A percentile compares a stretch with the other conserved stretches of the same genome.
Evolutionary conservation across 306 rosid species (phyloP).

Genomic region (Crataegus laevigata): DNA sequence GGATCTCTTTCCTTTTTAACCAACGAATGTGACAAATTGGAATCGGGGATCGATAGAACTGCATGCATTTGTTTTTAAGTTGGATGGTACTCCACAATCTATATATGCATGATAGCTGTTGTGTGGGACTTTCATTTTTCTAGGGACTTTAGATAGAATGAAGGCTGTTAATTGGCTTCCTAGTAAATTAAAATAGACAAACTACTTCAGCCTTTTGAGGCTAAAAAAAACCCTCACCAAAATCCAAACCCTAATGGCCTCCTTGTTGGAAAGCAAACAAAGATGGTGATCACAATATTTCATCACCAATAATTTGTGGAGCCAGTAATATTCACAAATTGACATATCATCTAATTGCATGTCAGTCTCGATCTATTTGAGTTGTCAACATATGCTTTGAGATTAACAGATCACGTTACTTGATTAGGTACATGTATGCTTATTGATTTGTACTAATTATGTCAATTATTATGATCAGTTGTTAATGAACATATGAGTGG

Average conservation of each 20-base stretch:
- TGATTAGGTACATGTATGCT: not conserved
- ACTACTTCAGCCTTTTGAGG: not conserved
- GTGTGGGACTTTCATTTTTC: not conserved
- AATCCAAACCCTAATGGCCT: constrained; percentile 6
- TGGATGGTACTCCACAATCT: not conserved
- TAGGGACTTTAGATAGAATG: not conserved
- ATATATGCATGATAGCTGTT: not conserved
- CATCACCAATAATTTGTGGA: constrained; percentile 16
- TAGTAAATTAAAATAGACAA: not conserved
- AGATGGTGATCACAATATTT: not conserved
- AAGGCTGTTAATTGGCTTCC: not conserved
- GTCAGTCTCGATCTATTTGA: not conserved
- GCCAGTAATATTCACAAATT: not conserved
- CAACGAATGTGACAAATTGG: not conserved
- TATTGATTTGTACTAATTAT: not conserved
- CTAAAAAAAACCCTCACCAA: not conserved
- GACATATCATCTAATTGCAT: not conserved
- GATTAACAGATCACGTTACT: not conserved
- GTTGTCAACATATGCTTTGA: not conserved
- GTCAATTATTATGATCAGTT: not conserved
- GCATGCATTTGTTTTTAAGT: not conserved
- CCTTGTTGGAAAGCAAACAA: constrained; percentile 22
- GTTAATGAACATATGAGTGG: too few species aligned
- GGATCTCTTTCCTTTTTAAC: not conserved
- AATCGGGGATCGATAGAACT: not conserved